phyloP scores from a whole-genome alignment of 2,329 filamentous ascomycete species.

The Beauveria sp. region DNA sequence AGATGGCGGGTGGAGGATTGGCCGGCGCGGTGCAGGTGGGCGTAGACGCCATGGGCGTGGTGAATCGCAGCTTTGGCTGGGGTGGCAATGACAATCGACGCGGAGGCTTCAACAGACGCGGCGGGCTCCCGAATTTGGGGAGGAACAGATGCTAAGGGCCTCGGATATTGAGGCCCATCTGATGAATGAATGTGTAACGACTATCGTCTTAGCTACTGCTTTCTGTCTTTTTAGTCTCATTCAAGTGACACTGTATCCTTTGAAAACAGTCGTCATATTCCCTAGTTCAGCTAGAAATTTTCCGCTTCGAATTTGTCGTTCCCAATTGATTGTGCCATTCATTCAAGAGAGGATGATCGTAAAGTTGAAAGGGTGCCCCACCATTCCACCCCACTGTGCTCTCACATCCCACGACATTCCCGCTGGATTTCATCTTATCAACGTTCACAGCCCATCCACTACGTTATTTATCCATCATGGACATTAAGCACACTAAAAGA shows the following conservation, averaged over 20 bases:
- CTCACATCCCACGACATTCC: background rate
- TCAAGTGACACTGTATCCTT: too few species aligned
- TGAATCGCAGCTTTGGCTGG: slow-evolving; percentile 49
- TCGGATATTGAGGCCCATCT: background rate
- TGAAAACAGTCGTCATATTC: too few species aligned
- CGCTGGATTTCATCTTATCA: background rate
- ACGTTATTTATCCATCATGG: slow-evolving; percentile 9
- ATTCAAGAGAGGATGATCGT: too few species aligned
- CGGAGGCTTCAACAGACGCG: background rate
- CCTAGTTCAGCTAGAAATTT: too few species aligned
- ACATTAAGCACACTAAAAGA: slow-evolving; percentile 45
- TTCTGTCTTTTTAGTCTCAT: background rate
- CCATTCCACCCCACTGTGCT: background rate
- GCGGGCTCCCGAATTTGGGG: background rate
- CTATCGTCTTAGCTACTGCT: background rate
- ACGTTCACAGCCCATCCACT: background rate
- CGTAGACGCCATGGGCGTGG: slow-evolving; percentile 41
- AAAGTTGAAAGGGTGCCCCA: background rate
- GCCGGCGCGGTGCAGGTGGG: slow-evolving; percentile 41
- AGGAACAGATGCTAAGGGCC: slow-evolving; percentile 14
- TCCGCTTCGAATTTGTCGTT: too few species aligned
- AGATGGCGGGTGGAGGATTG: slow-evolving; percentile 26
- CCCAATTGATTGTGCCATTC: too few species aligned
- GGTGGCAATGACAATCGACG: slow-evolving; percentile 27
- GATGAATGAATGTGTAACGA: background rate